Conservation (phyloP, 805 yeast species). For the Limtongozyma cylindracea region DNA sequence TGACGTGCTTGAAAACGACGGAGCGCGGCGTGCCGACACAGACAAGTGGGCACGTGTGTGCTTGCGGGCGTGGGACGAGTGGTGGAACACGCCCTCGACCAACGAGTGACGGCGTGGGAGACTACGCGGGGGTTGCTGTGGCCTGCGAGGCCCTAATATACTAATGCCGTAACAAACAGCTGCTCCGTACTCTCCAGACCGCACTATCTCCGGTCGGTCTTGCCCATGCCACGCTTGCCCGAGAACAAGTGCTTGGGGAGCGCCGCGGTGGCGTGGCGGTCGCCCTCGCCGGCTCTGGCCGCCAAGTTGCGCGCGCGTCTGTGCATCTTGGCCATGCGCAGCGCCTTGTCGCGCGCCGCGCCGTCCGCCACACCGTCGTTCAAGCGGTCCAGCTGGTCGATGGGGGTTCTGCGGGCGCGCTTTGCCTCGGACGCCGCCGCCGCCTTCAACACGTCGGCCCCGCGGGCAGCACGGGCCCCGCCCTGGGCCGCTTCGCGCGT, state of each 20-base stretch:
- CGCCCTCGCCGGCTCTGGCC: constrained; percentile 91
- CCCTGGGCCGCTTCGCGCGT: constrained; percentile 5
- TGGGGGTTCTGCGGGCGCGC: constrained; percentile 21
- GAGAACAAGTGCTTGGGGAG: constrained; percentile 85
- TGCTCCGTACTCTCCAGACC: too few species aligned
- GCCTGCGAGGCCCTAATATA: too few species aligned
- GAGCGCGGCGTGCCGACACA: too few species aligned
- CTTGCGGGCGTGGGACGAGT: too few species aligned
- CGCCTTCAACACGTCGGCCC: constrained; percentile 61
- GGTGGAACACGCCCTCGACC: too few species aligned
- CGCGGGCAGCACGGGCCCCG: constrained; percentile 8
- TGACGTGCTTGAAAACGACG: too few species aligned
- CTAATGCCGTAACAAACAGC: too few species aligned
- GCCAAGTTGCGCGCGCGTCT: constrained; percentile 83
- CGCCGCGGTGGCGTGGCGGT: constrained; percentile 66
- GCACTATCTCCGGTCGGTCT: too few species aligned
- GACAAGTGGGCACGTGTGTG: too few species aligned
- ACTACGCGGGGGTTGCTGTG: too few species aligned
- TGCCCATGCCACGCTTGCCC: constrained; percentile 96
- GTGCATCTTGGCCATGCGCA: constrained; percentile 65
- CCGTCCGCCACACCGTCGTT: constrained; percentile 75
- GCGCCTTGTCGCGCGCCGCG: constrained; percentile 59
- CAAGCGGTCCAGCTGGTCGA: constrained; percentile 50
- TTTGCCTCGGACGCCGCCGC: constrained; percentile 13
- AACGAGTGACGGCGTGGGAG: too few species aligned